A percentile compares a stretch with the other conserved stretches of the same genome.
Evolutionary conservation across 805 yeast species (phyloP).

Genomic region (Jamesozyma gamospora): DNA sequence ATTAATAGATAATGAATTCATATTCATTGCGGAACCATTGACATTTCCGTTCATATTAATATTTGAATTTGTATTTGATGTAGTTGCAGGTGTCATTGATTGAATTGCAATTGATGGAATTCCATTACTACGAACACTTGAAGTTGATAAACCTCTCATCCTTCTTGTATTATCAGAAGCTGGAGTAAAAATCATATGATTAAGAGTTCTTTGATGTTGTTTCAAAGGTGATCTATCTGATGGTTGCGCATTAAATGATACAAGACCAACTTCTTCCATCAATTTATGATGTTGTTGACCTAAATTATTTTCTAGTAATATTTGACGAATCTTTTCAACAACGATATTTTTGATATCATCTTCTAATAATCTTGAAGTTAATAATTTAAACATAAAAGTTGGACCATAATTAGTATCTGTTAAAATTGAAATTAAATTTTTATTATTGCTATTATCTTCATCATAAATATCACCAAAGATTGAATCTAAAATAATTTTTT

Average conservation of each 20-base stretch:
- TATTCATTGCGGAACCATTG: too few relatives aligned
- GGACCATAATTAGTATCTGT: slow-evolving; percentile 58
- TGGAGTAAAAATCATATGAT: not conserved
- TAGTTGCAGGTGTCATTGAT: slow-evolving; percentile 3
- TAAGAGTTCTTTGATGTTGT: not conserved
- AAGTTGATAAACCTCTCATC: slow-evolving; percentile 21
- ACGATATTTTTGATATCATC: slow-evolving; percentile 46
- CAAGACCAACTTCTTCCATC: slow-evolving; percentile 83
- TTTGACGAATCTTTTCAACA: slow-evolving; percentile 50
- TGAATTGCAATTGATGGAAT: not conserved
- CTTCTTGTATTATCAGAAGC: slow-evolving; percentile 13
- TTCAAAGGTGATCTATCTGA: slow-evolving; percentile 3
- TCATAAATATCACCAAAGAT: slow-evolving; percentile 43
- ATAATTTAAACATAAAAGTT: slow-evolving; percentile 66
- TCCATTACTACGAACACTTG: slow-evolving; percentile 20
- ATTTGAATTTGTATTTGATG: not conserved
- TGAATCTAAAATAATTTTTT: slow-evolving; percentile 49
- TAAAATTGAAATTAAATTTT: slow-evolving; percentile 44
- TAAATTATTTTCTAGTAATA: slow-evolving; percentile 50
- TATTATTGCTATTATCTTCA: not conserved
- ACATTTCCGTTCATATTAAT: not conserved
- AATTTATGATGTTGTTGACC: slow-evolving; percentile 69
- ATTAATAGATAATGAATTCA: not conserved
- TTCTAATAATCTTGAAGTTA: slow-evolving; percentile 55
- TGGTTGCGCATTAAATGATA: slow-evolving; percentile 1